Percentiles rank a stretch among this genome's conserved stretches.
These are phyloP conservation scores for Populus hybrid DNA, from an alignment of 441 rosid species.

Conservation along the genomic window DNA sequence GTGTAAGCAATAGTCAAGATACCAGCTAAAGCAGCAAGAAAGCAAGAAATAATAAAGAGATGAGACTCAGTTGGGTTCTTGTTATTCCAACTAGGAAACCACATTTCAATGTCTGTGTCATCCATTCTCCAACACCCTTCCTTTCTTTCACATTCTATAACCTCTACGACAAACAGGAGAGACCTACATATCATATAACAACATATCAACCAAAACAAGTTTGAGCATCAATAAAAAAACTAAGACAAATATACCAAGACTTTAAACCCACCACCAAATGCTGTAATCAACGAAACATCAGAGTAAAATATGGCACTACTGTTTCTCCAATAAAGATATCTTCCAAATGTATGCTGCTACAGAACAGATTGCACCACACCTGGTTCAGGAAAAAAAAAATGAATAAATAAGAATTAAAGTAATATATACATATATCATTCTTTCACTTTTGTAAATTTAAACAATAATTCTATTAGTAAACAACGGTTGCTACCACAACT, in stretches of 20 bases:
- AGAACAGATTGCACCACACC: not conserved
- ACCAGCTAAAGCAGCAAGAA: conserved; percentile 76
- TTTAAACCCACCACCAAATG: not conserved
- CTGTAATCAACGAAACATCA: not conserved
- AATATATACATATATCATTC: no score
- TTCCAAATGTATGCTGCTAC: not conserved
- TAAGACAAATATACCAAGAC: not conserved
- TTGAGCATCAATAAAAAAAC: not conserved
- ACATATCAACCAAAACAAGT: not conserved
- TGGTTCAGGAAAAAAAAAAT: not conserved
- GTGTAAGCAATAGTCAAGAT: conserved; percentile 81
- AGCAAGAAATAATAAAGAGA: conserved; percentile 57
- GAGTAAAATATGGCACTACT: not conserved
- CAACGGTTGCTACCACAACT: not conserved
- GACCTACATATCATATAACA: not conserved
- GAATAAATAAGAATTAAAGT: no score
- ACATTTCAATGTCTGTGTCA: conserved; percentile 51
- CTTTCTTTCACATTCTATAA: conserved; percentile 21
- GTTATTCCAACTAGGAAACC: conserved; percentile 48
- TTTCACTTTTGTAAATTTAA: not conserved
- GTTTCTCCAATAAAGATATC: not conserved
- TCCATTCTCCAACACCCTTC: conserved; percentile 48
- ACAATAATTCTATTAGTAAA: not conserved
- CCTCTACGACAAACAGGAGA: conserved; percentile 7
- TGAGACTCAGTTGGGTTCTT: conserved; percentile 54